Conservation (phyloP, 1,284 basidiomycete species). For the Apiotrichum gamsii region DNA sequence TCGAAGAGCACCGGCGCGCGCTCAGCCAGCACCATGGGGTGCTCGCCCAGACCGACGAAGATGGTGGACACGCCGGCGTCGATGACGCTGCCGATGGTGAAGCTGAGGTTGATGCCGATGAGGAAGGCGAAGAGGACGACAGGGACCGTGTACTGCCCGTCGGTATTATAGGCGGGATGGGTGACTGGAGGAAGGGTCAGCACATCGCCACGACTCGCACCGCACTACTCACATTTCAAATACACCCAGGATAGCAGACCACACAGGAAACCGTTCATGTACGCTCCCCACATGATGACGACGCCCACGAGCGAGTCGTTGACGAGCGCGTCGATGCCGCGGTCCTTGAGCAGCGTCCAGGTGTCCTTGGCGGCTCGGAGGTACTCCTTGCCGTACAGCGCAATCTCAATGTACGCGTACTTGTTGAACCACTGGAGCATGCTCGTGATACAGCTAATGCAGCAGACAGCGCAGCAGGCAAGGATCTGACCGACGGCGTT, state of each 20-base stretch:
- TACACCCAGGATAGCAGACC: conserved; percentile 78
- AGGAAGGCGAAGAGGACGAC: conserved; percentile 72
- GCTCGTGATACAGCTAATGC: conserved; percentile 64
- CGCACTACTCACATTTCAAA: conserved; percentile 56
- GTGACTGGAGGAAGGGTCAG: conserved; percentile 47
- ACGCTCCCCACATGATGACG: conserved; percentile 56
- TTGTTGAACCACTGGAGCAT: conserved; percentile 74
- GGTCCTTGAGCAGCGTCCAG: conserved; percentile 76
- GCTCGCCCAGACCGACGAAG: conserved; percentile 75
- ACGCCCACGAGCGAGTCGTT: conserved; percentile 81
- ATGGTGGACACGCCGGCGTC: conserved; percentile 69
- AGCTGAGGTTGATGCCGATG: conserved; percentile 57
- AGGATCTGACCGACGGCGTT: conserved; percentile 58
- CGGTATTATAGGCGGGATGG: conserved; percentile 62
- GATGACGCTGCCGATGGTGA: conserved; percentile 33
- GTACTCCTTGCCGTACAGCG: conserved; percentile 81
- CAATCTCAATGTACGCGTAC: conserved; percentile 59
- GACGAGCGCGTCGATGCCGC: conserved; percentile 75
- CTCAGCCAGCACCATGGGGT: conserved; percentile 62
- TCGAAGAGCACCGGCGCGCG: conserved; percentile 61
- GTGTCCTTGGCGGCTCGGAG: conserved; percentile 82
- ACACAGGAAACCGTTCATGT: conserved; percentile 67
- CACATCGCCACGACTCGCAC: no score
- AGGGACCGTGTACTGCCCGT: conserved; percentile 70
- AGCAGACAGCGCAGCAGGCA: conserved; percentile 67